Evolutionary conservation across 306 rosid genomes (phyloP).

Genomic region (Comarum palustre): DNA sequence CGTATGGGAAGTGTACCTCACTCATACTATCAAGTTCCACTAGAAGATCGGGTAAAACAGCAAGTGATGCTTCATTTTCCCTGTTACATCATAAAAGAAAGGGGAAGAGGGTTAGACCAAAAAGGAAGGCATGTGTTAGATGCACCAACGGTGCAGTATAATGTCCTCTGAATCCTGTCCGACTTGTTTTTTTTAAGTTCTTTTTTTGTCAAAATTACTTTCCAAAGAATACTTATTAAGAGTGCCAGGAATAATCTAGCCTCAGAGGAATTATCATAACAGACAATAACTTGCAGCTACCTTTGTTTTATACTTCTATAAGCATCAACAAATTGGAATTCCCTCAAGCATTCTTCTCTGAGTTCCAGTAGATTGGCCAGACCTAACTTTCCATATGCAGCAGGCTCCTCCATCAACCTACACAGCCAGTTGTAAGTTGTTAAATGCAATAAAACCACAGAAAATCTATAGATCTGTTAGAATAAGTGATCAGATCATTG

Average conservation of each 20-base stretch:
- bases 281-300: slow-evolving; percentile 29
- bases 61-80: slow-evolving; percentile 99
- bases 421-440: slow-evolving; percentile 21
- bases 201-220: not conserved
- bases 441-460: slow-evolving; percentile 1
- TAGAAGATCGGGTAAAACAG: slow-evolving; percentile 88
- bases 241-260: not conserved
- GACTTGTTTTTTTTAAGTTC: not conserved
- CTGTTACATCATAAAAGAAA: slow-evolving; percentile 36
- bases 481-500: not conserved
- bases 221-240: not conserved
- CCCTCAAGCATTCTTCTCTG: slow-evolving; percentile 99
- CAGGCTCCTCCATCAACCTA: slow-evolving; percentile 97
- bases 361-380: slow-evolving; percentile 91
- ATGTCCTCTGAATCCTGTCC: not conserved
- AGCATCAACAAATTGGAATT: slow-evolving; percentile 91
- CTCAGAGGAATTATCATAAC: not conserved
- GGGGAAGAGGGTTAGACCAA: not conserved
- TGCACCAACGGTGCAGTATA: not conserved
- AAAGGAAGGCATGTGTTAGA: not conserved
- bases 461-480: slow-evolving; percentile 1
- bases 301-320: slow-evolving; percentile 95
- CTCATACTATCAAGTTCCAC: slow-evolving; percentile 86
- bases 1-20: slow-evolving; percentile 52
- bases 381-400: slow-evolving; percentile 94